Base-by-base conservation (phyloP, 139 green algal genomes). In the Trebouxia sp. region DNA sequence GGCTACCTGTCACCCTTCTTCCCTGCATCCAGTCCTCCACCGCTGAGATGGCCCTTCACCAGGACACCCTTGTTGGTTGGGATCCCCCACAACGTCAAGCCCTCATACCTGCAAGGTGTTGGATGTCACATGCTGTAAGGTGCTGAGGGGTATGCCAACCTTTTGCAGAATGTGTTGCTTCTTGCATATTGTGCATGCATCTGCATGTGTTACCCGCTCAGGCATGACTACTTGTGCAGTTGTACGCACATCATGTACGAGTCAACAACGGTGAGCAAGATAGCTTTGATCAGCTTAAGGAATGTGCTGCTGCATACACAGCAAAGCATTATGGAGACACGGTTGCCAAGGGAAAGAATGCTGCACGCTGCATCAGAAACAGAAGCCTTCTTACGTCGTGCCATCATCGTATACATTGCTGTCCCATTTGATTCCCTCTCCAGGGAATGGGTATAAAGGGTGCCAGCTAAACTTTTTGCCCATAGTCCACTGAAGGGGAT, bases 341-440 rank as follows among this genome's bases (percentile, higher is more conserved):
- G 50, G 4, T 22, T 58, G 50, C 50, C 50, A 79, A 30, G 48
- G 41, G 38, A 79, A 65, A 24, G 15, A 24, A 53, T 79, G 72
- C 15, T 58, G 50, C 50, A 58, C 2, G 50, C 50, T 58, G 50
- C 50, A 22, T 22, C 22, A 28, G 50, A 58, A 22, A 17, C 26
- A 22, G 20, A 58, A 22, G 50, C 50, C 3, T 58, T 58, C 94
- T 90, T 84, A 98, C 94, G 94, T 97, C 56, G 93, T 96, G 78
- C 91, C 93, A 77, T 98, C 94, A 28, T 96, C 93, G 58, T 95
- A 98, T 10, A 94, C 93, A 76, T 89, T 92, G 84, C 83, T 92
- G 24, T 91, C 85, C 94, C 94, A 98, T 82, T 95, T 94, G 1
- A 97, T 81, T 0, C 93, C 82, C 81, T 97, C 93, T 12, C 94